A percentile compares a stretch with the other conserved stretches of the same genome.
These are phyloP conservation scores for Pulveroboletus sp. DNA, from an alignment of 768 basidiomycete species.

Conservation along the genomic window DNA sequence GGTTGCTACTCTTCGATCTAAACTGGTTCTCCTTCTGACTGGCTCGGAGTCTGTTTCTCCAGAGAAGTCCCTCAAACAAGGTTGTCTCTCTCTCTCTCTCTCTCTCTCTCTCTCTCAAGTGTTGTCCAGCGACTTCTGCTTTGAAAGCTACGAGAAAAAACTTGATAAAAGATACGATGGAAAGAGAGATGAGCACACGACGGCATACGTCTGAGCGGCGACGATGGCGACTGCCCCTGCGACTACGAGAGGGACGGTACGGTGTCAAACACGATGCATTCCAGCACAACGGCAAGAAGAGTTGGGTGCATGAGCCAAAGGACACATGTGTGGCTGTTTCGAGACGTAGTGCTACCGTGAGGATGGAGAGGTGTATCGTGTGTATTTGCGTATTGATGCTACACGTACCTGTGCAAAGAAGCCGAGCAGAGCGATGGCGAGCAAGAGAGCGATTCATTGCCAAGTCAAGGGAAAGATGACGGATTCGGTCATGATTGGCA, in stretches of 20 bases:
- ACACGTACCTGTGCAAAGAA: constrained; percentile 15
- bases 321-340: constrained; percentile 65
- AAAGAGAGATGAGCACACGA: constrained; percentile 2
- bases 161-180: background rate
- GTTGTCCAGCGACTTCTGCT: background rate
- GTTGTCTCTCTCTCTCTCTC: too few relatives aligned
- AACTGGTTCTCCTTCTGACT: too few relatives aligned
- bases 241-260: constrained; percentile 54
- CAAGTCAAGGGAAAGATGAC: constrained; percentile 19
- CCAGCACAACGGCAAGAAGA: constrained; percentile 66
- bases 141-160: constrained; percentile 1
- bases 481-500: background rate
- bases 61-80: too few relatives aligned
- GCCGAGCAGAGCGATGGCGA: constrained; percentile 16
- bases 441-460: constrained; percentile 12
- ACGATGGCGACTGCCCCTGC: constrained; percentile 67
- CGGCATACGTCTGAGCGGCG: constrained; percentile 11
- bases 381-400: constrained; percentile 31
- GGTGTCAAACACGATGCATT: constrained; percentile 62
- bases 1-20: too few relatives aligned
- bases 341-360: constrained; percentile 61
- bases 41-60: too few relatives aligned
- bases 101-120: too few relatives aligned
- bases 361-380: constrained; percentile 24
- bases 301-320: constrained; percentile 58